Conservation (phyloP, 2,329 filamentous ascomycete species). For the Hortaea werneckii region DNA sequence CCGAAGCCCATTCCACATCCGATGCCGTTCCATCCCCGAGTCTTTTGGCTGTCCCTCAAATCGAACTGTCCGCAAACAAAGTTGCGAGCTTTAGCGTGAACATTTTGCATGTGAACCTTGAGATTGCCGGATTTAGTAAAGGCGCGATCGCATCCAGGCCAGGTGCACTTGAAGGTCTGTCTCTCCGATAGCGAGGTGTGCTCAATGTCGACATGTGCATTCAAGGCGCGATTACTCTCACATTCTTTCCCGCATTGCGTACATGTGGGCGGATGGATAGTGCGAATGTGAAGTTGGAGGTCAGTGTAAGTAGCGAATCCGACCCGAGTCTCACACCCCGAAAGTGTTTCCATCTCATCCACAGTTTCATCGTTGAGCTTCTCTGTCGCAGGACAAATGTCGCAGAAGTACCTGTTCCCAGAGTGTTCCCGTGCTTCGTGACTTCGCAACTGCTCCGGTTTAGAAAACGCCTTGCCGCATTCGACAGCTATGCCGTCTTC, state of each 20-base stretch:
- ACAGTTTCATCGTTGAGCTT: slow-evolving; percentile 5
- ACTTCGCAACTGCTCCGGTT: slow-evolving; percentile 56
- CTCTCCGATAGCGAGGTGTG: slow-evolving; percentile 38
- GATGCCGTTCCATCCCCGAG: slow-evolving; percentile 53
- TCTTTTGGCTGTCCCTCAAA: slow-evolving; percentile 42
- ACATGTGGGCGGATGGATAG: slow-evolving; percentile 63
- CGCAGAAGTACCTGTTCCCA: slow-evolving; percentile 63
- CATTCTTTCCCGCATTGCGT: slow-evolving; percentile 62
- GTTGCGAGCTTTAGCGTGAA: slow-evolving; percentile 61
- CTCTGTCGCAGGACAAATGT: slow-evolving; percentile 49
- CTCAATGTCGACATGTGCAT: slow-evolving; percentile 66
- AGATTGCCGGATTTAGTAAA: slow-evolving; percentile 83
- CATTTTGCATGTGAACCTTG: slow-evolving; percentile 64
- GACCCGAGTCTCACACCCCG: slow-evolving; percentile 2
- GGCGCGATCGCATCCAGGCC: slow-evolving; percentile 58
- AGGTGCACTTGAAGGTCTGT: slow-evolving; percentile 52
- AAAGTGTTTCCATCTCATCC: slow-evolving; percentile 4
- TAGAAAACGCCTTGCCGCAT: slow-evolving; percentile 65
- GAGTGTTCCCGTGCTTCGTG: slow-evolving; percentile 64
- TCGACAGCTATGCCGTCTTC: slow-evolving; percentile 31
- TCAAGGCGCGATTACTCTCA: slow-evolving; percentile 55
- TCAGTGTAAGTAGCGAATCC: slow-evolving; percentile 61
- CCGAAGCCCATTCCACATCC: slow-evolving; percentile 66
- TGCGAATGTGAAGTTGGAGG: slow-evolving; percentile 62
- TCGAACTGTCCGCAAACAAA: slow-evolving; percentile 71